phyloP scores from a whole-genome alignment of 2,329 filamentous ascomycete genomes.

The Epicoccum nigrum region DNA sequence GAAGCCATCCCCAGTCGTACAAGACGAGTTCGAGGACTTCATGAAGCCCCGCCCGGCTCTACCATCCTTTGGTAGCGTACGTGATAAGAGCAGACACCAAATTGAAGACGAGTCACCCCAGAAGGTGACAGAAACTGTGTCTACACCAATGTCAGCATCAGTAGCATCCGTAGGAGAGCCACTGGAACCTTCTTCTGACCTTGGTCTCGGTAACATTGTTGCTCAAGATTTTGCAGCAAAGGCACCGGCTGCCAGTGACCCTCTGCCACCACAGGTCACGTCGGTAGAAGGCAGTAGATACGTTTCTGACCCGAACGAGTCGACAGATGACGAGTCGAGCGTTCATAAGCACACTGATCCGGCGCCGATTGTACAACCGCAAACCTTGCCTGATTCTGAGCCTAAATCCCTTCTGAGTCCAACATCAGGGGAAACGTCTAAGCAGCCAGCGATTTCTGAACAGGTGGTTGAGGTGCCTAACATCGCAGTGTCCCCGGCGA shows the following conservation, averaged over 20 bases:
- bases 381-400: constrained; percentile 25
- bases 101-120: constrained; percentile 58
- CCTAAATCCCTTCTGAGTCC: constrained; percentile 38
- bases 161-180: constrained; percentile 44
- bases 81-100: constrained; percentile 62
- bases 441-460: constrained; percentile 16
- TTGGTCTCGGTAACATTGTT: constrained; percentile 63
- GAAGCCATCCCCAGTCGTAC: constrained; percentile 52
- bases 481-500: constrained; percentile 46
- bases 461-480: constrained; percentile 34
- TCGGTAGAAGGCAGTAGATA: constrained; percentile 71
- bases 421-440: constrained; percentile 18
- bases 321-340: constrained; percentile 18
- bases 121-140: constrained; percentile 56
- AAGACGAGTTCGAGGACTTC: constrained; percentile 68
- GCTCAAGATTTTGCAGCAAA: constrained; percentile 61
- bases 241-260: constrained; percentile 56
- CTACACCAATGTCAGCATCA: constrained; percentile 44
- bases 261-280: constrained; percentile 73
- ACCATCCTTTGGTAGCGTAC: constrained; percentile 76
- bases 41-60: constrained; percentile 78
- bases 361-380: constrained; percentile 18
- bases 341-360: constrained; percentile 20
- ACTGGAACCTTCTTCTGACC: constrained; percentile 64
- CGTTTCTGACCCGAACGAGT: constrained; percentile 61